Evolutionary conservation across 2,329 filamentous ascomycete species (phyloP), one percentile per base, ranked within the genome.

Genomic region (Juglanconis sp.): DNA sequence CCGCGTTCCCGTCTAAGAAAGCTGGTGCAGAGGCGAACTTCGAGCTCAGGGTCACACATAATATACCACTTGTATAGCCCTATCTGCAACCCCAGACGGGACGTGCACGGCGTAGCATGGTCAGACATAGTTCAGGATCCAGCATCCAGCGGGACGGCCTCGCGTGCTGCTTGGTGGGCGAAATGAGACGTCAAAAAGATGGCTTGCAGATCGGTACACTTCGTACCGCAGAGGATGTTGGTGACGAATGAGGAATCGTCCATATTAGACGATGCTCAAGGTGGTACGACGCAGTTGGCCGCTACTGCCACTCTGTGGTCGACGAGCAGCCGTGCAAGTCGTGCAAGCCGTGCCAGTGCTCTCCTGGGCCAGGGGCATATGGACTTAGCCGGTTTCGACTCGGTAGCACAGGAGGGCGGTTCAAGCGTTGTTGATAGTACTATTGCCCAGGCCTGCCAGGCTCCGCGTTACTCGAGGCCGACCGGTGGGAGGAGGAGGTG

Each of bases 1-100:
- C 17, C 17, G 17, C 17, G 17, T 24, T 24, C 2, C 17, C 17
- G 17, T 24, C 17, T 24, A 24, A 24, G 17, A 24, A 24, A 24
- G 17, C 17, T 24, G 17, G 17, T 24, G 17, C 17, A 24, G 17
- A 24, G 17, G 17, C 17, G 17, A 24, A 24, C 17, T 24, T 24
- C 24, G 36, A 31, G 52, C 24, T 17, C 24, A 73, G 74, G 61
- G 71, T 69, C 59, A 69, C 72, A 46, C 65, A 65, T 5, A 63
- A 65, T 52, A 68, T 67, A 31, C 65, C 69, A 47, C 68, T 70
- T 24, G 17, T 34, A 54, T 52, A 56, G 56, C 52, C 56, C 56
- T 55, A 44, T 35, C 51, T 34, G 32, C 13, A 55, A 51, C 36
- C 42, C 30, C 35, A 35, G 42, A 32, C 42, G 40, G 11, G 31